Evolutionary conservation across 805 yeast genomes (phyloP).

Genomic region (Clavispora carvajalis): DNA sequence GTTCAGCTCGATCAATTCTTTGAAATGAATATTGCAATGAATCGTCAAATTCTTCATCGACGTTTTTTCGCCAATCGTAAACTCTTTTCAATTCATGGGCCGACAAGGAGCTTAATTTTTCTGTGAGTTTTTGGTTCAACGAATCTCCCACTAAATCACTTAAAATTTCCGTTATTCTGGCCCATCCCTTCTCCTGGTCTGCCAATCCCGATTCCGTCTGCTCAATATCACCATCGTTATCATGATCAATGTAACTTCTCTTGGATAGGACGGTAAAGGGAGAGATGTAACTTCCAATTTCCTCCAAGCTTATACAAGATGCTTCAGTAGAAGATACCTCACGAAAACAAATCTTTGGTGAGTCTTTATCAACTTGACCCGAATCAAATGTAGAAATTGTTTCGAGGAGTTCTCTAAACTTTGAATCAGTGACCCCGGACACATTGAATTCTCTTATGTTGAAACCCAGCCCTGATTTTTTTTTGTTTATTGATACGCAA

Average conservation of each 20-base stretch:
- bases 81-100: not conserved
- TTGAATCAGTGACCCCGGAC: not conserved
- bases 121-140: not conserved
- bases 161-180: not conserved
- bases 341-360: not conserved
- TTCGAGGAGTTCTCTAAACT: not conserved
- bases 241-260: not conserved
- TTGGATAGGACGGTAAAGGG: not conserved
- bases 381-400: not conserved
- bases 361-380: not conserved
- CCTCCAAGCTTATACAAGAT: not conserved
- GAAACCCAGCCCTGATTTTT: not conserved
- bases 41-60: not conserved
- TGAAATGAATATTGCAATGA: conserved; percentile 7
- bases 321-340: not conserved
- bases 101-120: not conserved
- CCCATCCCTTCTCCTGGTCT: not conserved
- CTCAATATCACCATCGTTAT: not conserved
- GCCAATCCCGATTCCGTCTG: not conserved
- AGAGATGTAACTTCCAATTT: not conserved
- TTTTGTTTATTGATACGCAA: not conserved
- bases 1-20: conserved; percentile 6
- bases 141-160: not conserved
- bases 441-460: not conserved
- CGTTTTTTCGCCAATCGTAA: not conserved